Percentiles rank a stretch among this genome's conserved stretches.
Evolutionary conservation across 805 yeast species (phyloP).

Genomic region (Aciculoconidium aculeatum): DNA sequence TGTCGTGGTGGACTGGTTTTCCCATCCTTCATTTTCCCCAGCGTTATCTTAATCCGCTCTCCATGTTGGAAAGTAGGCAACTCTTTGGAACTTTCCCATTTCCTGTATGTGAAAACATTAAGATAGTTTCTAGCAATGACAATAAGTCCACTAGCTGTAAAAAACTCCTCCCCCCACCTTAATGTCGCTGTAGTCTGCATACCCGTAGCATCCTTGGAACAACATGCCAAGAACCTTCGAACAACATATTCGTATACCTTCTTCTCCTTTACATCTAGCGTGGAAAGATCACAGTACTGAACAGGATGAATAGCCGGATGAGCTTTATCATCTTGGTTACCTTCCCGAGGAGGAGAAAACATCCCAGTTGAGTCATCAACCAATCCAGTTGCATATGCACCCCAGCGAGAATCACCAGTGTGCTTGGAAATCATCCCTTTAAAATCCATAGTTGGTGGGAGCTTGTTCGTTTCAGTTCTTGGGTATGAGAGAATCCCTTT

Average conservation of each 20-base stretch:
- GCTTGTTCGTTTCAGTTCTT: conserved; percentile 92
- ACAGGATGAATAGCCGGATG: conserved; percentile 99
- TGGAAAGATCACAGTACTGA: conserved; percentile 30
- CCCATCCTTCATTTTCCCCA: conserved; percentile 64
- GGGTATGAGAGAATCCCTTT: conserved; percentile 90
- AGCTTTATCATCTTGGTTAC: conserved; percentile 85
- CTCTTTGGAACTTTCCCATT: conserved; percentile 65
- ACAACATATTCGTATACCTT: conserved; percentile 83
- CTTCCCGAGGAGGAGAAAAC: conserved; percentile 63
- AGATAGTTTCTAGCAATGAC: conserved; percentile 73
- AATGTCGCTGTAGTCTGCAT: conserved; percentile 53
- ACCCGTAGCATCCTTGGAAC: conserved; percentile 89
- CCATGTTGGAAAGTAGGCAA: conserved; percentile 60
- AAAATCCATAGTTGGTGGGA: conserved; percentile 74
- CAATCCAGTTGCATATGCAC: conserved; percentile 51
- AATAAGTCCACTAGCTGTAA: conserved; percentile 65
- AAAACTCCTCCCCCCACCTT: conserved; percentile 74
- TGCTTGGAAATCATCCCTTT: conserved; percentile 58
- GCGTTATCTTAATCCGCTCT: conserved; percentile 50
- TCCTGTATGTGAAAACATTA: conserved; percentile 71
- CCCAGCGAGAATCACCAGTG: conserved; percentile 55
- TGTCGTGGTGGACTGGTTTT: conserved; percentile 75
- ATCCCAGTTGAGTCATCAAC: conserved; percentile 31
- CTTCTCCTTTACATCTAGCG: conserved; percentile 33
- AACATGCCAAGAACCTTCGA: conserved; percentile 83